Evolutionary conservation across 176 grass and related monocot species (phyloP), one percentile per base, ranked within the genome.

Genomic region (Cenchrus fungigraminus): DNA sequence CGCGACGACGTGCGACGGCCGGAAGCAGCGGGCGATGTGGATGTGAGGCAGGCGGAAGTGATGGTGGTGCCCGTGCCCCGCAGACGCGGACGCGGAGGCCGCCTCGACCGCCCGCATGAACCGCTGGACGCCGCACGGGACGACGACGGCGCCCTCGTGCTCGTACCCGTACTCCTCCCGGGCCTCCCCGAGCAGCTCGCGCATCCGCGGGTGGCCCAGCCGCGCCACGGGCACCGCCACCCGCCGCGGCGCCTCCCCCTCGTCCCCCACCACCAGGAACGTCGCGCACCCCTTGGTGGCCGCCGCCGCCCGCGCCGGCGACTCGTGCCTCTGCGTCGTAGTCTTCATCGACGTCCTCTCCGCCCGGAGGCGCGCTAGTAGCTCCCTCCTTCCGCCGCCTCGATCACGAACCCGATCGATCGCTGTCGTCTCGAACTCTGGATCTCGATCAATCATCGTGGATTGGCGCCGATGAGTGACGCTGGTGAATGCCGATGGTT

Each of bases 151-250:
- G 14, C 80, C 80, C 55, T 50, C 22, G 55, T 73, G 80, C 25
- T 10, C 25, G 80, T 61, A 73, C 42, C 42, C 80, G 80, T 71
- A 82, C 63, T 54, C 78, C 10, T 80, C 68, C 13, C 17, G 20
- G 49, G 85, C 77, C 77, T 86, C 85, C 49, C 8, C 34, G 50
- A 87, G 85, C 22, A 87, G 75, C 84, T 79, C 75, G 54, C 71
- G 29, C 74, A 85, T 76, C 65, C 25, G 64, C 15, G 65, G 83
- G 74, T 78, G 74, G 9, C 43, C 74, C 40, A 85, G 83, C 14
- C 55, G 52, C 74, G 42, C 8, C 65, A 85, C 83, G 37, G 83
- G 74, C 83, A 78, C 74, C 25, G 64, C 17, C 63, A 85, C 76
- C 53, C 83, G 74, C 25, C 2, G 74, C 42, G 64, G 64, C 16